Evolutionary conservation across 2,329 filamentous ascomycete genomes (phyloP).

Genomic region (Epichloe gansuensis): DNA sequence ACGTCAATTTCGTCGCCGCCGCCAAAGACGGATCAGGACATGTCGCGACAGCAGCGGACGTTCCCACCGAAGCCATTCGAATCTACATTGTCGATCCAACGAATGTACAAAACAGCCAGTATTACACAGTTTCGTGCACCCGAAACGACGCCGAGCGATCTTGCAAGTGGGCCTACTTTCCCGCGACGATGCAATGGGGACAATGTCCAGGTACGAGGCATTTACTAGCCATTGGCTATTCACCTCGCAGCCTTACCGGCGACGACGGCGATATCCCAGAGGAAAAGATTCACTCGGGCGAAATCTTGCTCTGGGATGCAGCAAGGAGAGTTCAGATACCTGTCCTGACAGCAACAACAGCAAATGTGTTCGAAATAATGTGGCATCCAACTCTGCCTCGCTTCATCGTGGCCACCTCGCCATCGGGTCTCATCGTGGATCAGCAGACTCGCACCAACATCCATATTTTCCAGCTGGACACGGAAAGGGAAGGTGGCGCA

Average conservation of each 20-base stretch:
- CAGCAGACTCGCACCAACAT: constrained; percentile 41
- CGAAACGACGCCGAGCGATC: constrained; percentile 20
- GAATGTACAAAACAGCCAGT: constrained; percentile 25
- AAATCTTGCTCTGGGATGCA: constrained; percentile 49
- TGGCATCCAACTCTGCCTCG: constrained; percentile 46
- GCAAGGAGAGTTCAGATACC: constrained; percentile 28
- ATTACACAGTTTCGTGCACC: constrained; percentile 29
- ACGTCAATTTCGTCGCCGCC: constrained; percentile 50
- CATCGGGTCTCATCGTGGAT: constrained; percentile 32
- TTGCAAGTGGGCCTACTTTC: constrained; percentile 49
- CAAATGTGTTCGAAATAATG: constrained; percentile 52
- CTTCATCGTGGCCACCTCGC: constrained; percentile 48
- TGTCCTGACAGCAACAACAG: constrained; percentile 37
- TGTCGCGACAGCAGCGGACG: constrained; percentile 49
- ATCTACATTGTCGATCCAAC: constrained; percentile 36
- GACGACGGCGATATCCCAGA: constrained; percentile 48
- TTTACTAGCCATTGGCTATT: constrained; percentile 50
- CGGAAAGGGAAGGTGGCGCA: constrained; percentile 14
- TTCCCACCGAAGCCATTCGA: constrained; percentile 39
- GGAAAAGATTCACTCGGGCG: constrained; percentile 44
- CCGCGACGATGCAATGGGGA: constrained; percentile 53
- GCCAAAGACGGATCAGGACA: constrained; percentile 35
- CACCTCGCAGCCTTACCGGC: constrained; percentile 39
- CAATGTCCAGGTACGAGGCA: constrained; percentile 30
- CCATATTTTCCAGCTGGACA: constrained; percentile 35